Evolutionary conservation across 2,329 filamentous ascomycete species (phyloP), one percentile per base, ranked within the genome.

Genomic region (Trichoderma atrobrunneum): DNA sequence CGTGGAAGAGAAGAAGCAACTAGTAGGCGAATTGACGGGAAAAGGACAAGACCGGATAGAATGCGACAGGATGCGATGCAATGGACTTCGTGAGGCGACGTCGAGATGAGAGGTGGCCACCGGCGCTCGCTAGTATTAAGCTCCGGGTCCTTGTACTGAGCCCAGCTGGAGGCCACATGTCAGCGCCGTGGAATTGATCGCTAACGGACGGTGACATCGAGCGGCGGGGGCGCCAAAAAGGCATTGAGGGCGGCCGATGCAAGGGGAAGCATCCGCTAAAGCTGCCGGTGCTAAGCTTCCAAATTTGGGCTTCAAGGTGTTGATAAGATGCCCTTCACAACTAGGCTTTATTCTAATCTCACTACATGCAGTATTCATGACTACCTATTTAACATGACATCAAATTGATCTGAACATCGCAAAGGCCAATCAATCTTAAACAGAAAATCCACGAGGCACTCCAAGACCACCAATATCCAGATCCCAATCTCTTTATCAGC

Each of bases 221-320:
- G 65, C 10, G 24, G 34, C 51, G 34, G 65, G 34, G 51, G 32
- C 18, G 32, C 34, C 51, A 56, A 21, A 60, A 60, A 7, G 28
- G 28, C 57, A 60, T 34, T 14, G 48, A 10, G 57, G 24, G n/a
- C 57, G 32, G 57, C 30, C 62, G 34, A 32, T 60, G 34, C 32
- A 51, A 36, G 64, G 64, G 64, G 32, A 24, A 67, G 30, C 64
- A 34, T 32, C 64, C 48, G 39, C 66, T 69, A 61, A 51, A 61
- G 21, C 39, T 32, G 26, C 57, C 5, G 18, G 11, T 54, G n/a
- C 48, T 24, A 14, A 54, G 48, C 21, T 54, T 21, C 11, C 2
- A 12, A 21, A 24, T 24, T 12, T 12, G 48, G 48, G 48, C 48
- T 51, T 14, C n/a, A 1, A 24, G 11, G 4, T 24, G 48, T 24